Evolutionary conservation across 768 basidiomycete species (phyloP), one percentile per base, ranked within the genome.

Genomic region (Chalciporus chontae): DNA sequence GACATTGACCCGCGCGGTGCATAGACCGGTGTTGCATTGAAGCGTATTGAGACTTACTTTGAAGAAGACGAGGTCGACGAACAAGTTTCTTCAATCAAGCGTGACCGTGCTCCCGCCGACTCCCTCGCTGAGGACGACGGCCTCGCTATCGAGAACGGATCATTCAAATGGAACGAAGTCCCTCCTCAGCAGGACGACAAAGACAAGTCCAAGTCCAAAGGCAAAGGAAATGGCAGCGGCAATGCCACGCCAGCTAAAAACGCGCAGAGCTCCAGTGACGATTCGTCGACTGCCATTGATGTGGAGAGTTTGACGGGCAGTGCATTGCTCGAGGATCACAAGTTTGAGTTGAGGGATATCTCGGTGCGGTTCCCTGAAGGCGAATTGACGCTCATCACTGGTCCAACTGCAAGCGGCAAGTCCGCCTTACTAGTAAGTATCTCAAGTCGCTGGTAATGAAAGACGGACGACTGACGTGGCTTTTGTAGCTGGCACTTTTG

Each of bases 61-160:
- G 70, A 69, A 11, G 84, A 85, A 53, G 81, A 83, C 26, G 84
- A 85, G 57, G 80, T 85, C 7, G 71, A 74, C 8, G 79, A 75
- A 37, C 78, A 79, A 53, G 81, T 85, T 1, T 84, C 79, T 0
- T 72, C 75, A 0, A 64, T 85, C 45, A 85, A 84, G 64, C 65
- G 66, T 26, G 34, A 58, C 13, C 45, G 45, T 11, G 60, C 64
- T 0, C 64, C 64, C 9, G 23, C 62, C 1, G 55, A 56, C 39
- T 61, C 60, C 0, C 65, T 66, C 17, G 54, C 53, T 8, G 40
- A 43, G 2, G 63, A 63, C 11, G 65, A 67, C 1, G 72, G 69
- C 15, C 72, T 84, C 44, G 79, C 75, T 0, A 76, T 82, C 45
- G 69, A 73, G 32, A 66, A 70, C 31, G 83, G 78, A 10, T 65